A percentile compares a stretch with the other conserved stretches of the same genome.
These are phyloP conservation scores for Pterocarpus macrocarpus DNA, from an alignment of 306 rosid genomes.

Conservation along the genomic window DNA sequence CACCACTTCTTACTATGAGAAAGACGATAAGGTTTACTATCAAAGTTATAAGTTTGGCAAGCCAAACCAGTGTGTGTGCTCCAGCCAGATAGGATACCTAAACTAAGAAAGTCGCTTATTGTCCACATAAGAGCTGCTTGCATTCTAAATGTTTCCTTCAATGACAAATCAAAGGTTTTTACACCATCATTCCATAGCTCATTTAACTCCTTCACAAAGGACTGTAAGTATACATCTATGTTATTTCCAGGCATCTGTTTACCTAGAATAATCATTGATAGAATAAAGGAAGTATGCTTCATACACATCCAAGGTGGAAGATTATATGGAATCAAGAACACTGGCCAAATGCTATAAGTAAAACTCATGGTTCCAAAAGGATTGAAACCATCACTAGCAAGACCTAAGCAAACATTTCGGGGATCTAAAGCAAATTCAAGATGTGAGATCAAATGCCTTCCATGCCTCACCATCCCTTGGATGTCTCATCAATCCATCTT, in stretches of 20 bases:
- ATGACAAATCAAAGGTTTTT: not conserved
- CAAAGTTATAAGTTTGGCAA: not conserved
- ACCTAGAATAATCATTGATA: not conserved
- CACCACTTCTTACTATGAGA: not conserved
- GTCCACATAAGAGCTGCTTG: not conserved
- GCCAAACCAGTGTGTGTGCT: not conserved
- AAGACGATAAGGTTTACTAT: not conserved
- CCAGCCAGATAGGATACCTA: no score
- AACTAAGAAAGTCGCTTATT: no score
- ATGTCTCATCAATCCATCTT: not conserved
- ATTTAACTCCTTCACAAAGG: not conserved
- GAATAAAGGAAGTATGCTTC: not conserved
- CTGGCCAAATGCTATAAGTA: no score
- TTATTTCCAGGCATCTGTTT: not conserved
- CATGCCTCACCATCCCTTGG: slow-evolving; percentile 7
- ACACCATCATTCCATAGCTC: not conserved
- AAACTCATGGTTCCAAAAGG: no score
- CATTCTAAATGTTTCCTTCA: not conserved
- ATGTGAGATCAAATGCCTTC: not conserved
- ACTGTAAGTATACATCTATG: not conserved
- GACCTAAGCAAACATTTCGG: not conserved
- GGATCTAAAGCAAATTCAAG: not conserved
- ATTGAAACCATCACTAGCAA: no score
- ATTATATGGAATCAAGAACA: no score
- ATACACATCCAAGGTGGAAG: slow-evolving; percentile 21